These are phyloP conservation scores for Tricholoma sp. DNA, from an alignment of 768 basidiomycete genomes.

Conservation along the genomic window DNA sequence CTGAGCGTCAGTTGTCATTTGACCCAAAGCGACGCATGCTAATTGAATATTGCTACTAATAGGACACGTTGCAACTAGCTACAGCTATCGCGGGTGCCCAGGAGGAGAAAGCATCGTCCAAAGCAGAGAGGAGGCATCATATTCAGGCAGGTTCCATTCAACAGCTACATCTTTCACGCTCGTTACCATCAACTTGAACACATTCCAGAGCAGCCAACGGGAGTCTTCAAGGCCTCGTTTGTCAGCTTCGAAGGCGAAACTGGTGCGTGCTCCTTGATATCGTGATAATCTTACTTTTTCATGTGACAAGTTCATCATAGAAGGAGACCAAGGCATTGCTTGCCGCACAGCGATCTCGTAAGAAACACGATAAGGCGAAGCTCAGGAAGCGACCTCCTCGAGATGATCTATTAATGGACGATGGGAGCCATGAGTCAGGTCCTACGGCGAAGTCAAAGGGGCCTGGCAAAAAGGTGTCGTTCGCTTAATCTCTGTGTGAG, in stretches of 20 bases:
- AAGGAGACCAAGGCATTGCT: constrained; percentile 38
- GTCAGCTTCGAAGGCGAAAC: constrained; percentile 29
- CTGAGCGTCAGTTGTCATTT: neutral
- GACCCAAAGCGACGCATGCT: neutral
- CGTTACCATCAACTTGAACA: neutral
- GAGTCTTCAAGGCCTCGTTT: constrained; percentile 19
- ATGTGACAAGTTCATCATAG: constrained; percentile 17
- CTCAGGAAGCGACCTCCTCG: constrained; percentile 19
- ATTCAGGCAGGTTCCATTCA: constrained; percentile 28
- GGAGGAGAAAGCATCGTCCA: constrained; percentile 39
- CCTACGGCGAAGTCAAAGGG: neutral
- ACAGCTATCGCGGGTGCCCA: constrained; percentile 38
- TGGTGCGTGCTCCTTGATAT: constrained; percentile 25
- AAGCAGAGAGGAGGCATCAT: constrained; percentile 34
- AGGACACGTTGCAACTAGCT: constrained; percentile 48
- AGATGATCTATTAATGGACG: neutral
- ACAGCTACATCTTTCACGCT: neutral
- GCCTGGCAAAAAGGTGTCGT: constrained; percentile 1
- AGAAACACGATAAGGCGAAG: constrained; percentile 35
- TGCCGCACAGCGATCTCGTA: constrained; percentile 28
- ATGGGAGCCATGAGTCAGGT: neutral
- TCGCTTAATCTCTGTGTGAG: constrained; percentile 5
- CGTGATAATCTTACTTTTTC: neutral
- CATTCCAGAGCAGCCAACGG: constrained; percentile 22
- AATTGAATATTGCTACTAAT: constrained; percentile 4